Conservation (phyloP, 306 rosid genomes). For the Phaseolus lunatus region DNA sequence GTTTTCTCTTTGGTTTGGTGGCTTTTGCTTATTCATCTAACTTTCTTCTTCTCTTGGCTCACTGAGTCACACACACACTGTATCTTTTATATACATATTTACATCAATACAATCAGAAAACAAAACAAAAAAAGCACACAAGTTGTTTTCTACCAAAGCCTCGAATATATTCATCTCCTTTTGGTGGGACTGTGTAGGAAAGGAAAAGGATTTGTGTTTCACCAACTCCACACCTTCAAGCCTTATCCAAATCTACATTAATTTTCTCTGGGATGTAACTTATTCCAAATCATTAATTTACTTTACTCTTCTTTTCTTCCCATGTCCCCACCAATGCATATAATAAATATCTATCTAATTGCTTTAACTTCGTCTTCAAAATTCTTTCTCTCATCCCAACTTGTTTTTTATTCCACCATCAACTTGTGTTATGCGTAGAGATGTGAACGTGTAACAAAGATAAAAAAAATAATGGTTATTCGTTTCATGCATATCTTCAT, state of each 20-base stretch:
- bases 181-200: conserved; percentile 42
- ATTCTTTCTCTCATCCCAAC: conserved; percentile 45
- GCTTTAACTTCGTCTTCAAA: conserved; percentile 49
- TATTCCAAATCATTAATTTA: conserved; percentile 38
- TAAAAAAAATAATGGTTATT: background rate
- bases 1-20: conserved; percentile 38
- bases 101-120: background rate
- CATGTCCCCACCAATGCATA: conserved; percentile 49
- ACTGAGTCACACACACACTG: background rate
- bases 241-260: conserved; percentile 70
- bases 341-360: background rate
- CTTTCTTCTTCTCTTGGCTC: background rate
- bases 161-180: conserved; percentile 38
- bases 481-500: conserved; percentile 25
- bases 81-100: background rate
- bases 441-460: conserved; percentile 44
- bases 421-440: conserved; percentile 64
- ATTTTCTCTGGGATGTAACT: conserved; percentile 9
- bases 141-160: conserved; percentile 63
- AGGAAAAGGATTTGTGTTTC: conserved; percentile 69
- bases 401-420: conserved; percentile 48
- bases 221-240: conserved; percentile 72
- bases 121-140: conserved; percentile 15
- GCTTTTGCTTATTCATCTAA: conserved; percentile 32
- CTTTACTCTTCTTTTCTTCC: conserved; percentile 41